phyloP scores from a whole-genome alignment of 345 rosid genomes.

The Salix suchowensis region DNA sequence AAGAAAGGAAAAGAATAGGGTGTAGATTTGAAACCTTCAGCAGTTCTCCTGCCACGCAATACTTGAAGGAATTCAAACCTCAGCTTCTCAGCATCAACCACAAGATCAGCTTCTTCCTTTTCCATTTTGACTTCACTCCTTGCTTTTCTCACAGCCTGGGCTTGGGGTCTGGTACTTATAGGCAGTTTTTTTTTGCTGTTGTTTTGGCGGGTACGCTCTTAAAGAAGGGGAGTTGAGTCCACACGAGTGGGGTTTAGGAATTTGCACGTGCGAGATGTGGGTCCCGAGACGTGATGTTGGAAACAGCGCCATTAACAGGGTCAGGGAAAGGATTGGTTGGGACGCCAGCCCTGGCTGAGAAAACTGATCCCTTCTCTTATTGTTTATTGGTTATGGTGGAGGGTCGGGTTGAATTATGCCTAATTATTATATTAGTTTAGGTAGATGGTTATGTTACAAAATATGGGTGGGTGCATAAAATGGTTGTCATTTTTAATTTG shows the following conservation, averaged over 20 bases:
- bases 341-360: neutral
- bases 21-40: slow-evolving; percentile 31
- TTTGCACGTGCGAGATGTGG: neutral
- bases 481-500: neutral
- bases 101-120: neutral
- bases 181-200: neutral
- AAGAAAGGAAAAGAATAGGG: neutral
- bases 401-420: neutral
- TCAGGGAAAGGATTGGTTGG: neutral
- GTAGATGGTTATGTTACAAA: neutral
- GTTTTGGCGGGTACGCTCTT: neutral
- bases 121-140: slow-evolving; percentile 15
- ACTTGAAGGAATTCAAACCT: slow-evolving; percentile 50
- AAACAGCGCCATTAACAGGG: neutral
- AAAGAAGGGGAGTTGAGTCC: neutral
- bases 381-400: neutral
- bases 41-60: slow-evolving; percentile 48
- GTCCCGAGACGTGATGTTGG: neutral
- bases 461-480: neutral
- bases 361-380: neutral
- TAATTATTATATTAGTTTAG: neutral
- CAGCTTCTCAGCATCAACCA: slow-evolving; percentile 26
- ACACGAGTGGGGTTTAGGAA: neutral
- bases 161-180: neutral
- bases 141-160: neutral